phyloP scores from a whole-genome alignment of 768 basidiomycete species.

The Phaeolepiota aurea region DNA sequence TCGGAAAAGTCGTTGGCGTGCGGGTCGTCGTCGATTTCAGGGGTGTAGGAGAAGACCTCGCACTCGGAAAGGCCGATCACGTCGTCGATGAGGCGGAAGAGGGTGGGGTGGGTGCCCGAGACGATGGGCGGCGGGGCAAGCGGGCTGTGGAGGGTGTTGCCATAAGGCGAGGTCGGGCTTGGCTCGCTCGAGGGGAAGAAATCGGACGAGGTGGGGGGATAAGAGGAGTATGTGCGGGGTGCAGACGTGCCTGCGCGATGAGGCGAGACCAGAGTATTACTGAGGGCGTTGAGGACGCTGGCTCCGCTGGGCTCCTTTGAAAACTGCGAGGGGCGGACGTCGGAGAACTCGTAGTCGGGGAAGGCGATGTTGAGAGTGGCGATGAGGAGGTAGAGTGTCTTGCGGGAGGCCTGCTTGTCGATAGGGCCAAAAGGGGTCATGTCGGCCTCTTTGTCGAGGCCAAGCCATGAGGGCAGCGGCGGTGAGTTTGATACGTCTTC shows the following conservation, averaged over 20 bases:
- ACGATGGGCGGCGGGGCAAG: constrained; percentile 65
- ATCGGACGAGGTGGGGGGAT: constrained; percentile 64
- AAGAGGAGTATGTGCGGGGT: constrained; percentile 80
- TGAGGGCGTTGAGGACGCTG: constrained; percentile 75
- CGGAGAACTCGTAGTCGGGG: constrained; percentile 95
- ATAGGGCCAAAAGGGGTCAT: constrained; percentile 89
- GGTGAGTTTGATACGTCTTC: constrained; percentile 78
- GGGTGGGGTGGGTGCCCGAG: constrained; percentile 79
- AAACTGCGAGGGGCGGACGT: constrained; percentile 86
- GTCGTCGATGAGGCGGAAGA: constrained; percentile 84
- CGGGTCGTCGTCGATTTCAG: constrained; percentile 91
- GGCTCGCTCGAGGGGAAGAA: constrained; percentile 73
- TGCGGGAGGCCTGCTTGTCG: constrained; percentile 74
- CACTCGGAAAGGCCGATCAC: constrained; percentile 87
- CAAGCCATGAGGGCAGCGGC: constrained; percentile 75
- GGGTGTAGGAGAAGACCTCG: constrained; percentile 92
- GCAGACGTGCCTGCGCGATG: constrained; percentile 57
- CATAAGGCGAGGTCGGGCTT: constrained; percentile 62
- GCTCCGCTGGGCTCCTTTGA: constrained; percentile 75
- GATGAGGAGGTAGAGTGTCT: constrained; percentile 94
- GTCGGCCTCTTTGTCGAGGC: constrained; percentile 61
- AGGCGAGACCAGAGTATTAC: constrained; percentile 73
- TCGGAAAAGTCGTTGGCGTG: constrained; percentile 79
- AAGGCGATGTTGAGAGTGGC: constrained; percentile 96
- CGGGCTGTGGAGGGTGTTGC: constrained; percentile 52